Conservation (phyloP, 176 grass and related monocot genomes). For the Miscanthus lutarioriparius region DNA sequence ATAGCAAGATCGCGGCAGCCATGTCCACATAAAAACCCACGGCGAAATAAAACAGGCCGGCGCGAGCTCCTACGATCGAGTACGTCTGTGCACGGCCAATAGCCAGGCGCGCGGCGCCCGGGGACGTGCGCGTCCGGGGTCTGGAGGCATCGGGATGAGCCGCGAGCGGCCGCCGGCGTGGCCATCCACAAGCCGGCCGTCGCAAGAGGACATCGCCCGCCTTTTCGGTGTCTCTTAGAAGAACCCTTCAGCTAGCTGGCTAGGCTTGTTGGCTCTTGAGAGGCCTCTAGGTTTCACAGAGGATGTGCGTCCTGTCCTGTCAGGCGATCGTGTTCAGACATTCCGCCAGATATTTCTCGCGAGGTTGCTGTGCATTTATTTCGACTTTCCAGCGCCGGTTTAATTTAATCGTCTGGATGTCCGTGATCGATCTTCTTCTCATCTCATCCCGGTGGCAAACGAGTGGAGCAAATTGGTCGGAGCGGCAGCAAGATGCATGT, state of each 20-base stretch:
- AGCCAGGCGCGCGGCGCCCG: neutral
- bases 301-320: slow-evolving; percentile 6
- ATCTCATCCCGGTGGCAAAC: neutral
- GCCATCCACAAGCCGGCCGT: neutral
- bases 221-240: slow-evolving; percentile 27
- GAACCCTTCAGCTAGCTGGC: neutral
- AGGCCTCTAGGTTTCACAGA: slow-evolving; percentile 33
- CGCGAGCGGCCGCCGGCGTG: neutral
- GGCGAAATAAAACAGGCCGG: neutral
- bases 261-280: neutral
- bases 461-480: neutral
- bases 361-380: neutral
- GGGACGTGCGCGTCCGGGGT: neutral
- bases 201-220: neutral
- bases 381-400: neutral
- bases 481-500: too few species aligned
- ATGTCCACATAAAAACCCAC: neutral
- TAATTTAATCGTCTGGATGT: neutral
- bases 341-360: slow-evolving; percentile 29
- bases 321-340: slow-evolving; percentile 6
- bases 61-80: too few species aligned
- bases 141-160: neutral
- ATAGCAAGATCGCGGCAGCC: neutral
- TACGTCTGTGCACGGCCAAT: neutral
- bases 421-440: neutral